phyloP scores from a whole-genome alignment of 441 rosid genomes.

The Pelargonium citronellum region DNA sequence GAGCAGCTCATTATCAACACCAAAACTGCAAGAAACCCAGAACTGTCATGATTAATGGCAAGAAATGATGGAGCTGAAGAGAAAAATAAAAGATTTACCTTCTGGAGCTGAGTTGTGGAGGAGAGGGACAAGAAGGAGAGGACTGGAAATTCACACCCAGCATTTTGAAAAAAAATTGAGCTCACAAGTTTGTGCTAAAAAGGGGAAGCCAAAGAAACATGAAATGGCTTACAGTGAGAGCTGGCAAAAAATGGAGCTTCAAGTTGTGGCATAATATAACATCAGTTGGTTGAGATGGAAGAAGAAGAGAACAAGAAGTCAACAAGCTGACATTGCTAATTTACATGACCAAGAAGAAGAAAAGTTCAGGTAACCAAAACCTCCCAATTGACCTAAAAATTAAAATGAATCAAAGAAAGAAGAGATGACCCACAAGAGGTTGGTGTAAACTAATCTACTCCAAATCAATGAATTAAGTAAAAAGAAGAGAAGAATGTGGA shows the following conservation, averaged over 20 bases:
- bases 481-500: no score
- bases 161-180: slow-evolving; percentile 27
- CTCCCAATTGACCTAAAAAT: no score
- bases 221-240: no score
- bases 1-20: slow-evolving; percentile 32
- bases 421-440: no score
- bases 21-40: slow-evolving; percentile 29
- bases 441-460: no score
- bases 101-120: slow-evolving; percentile 22
- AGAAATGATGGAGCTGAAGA: slow-evolving; percentile 8
- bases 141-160: slow-evolving; percentile 34
- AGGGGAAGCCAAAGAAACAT: no score
- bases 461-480: no score
- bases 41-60: background rate
- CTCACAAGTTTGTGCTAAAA: background rate
- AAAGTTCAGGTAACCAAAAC: background rate
- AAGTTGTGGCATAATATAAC: background rate
- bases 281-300: slow-evolving; percentile 2
- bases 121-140: slow-evolving; percentile 35
- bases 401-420: no score
- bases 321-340: slow-evolving; percentile 21
- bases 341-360: background rate
- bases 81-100: slow-evolving; percentile 26
- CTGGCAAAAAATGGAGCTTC: slow-evolving; percentile 3
- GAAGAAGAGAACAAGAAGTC: slow-evolving; percentile 13